These are phyloP conservation scores for Acanthamoeba sp. DNA, from an alignment of 208 protist genomes.

Conservation along the genomic window DNA sequence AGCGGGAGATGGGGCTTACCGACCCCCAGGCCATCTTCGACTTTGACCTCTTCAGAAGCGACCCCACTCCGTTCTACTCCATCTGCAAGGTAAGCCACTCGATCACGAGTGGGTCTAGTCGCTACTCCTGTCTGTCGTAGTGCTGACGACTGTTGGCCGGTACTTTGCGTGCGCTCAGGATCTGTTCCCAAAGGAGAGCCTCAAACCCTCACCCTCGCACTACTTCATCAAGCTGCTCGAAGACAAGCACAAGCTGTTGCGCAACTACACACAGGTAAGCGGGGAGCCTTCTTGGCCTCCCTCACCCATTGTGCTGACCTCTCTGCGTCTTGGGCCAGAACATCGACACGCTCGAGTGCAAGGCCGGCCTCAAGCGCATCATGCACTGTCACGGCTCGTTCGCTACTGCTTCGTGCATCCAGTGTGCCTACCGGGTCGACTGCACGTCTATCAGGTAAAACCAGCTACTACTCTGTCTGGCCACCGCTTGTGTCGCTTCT, in stretches of 20 bases:
- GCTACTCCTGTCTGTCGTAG: neutral
- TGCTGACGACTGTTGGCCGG: neutral
- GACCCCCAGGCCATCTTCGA: constrained; percentile 86
- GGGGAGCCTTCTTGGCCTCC: no score
- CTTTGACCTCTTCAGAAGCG: constrained; percentile 83
- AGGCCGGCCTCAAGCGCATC: constrained; percentile 78
- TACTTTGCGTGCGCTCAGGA: constrained; percentile 48
- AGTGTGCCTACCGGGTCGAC: constrained; percentile 36
- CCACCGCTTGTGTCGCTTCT: neutral
- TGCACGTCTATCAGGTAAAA: constrained; percentile 53
- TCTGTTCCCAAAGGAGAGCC: constrained; percentile 71
- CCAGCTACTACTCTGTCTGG: no score
- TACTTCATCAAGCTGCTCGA: constrained; percentile 84
- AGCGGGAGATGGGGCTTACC: constrained; percentile 78
- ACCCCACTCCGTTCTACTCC: constrained; percentile 81
- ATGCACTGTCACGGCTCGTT: constrained; percentile 83
- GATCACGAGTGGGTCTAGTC: no score
- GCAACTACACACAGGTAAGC: constrained; percentile 79
- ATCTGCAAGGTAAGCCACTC: constrained; percentile 45
- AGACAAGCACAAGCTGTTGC: constrained; percentile 77
- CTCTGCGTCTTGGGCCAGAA: constrained; percentile 83
- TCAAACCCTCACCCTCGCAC: constrained; percentile 82
- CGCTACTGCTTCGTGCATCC: constrained; percentile 68
- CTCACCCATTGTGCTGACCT: neutral
- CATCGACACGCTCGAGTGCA: constrained; percentile 86